These are phyloP conservation scores for Drosera spatulata DNA, from an alignment of 179 eudicot species.

Conservation along the genomic window DNA sequence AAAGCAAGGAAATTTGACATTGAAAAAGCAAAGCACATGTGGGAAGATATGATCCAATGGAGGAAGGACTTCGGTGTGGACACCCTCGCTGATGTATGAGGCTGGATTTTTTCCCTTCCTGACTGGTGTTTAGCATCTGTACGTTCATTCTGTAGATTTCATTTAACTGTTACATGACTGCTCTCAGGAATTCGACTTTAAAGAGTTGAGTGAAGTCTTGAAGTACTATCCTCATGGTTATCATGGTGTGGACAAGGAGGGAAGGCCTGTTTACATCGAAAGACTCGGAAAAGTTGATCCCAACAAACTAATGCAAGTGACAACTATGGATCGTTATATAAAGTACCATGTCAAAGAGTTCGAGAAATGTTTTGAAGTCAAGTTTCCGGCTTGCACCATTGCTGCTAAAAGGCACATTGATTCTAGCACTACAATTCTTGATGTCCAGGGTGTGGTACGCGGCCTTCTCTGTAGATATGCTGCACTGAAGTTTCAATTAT, in stretches of 20 bases:
- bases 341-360: constrained; percentile 89
- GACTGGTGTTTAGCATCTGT: not conserved
- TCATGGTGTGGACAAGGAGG: constrained; percentile 94
- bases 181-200: constrained; percentile 78
- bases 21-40: constrained; percentile 89
- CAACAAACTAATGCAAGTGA: constrained; percentile 92
- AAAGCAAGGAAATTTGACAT: constrained; percentile 95
- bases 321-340: constrained; percentile 86
- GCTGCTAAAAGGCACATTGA: constrained; percentile 93
- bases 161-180: not conserved
- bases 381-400: constrained; percentile 91
- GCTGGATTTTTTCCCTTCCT: not conserved
- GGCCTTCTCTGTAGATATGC: not conserved
- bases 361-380: constrained; percentile 63
- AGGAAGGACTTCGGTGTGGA: constrained; percentile 89
- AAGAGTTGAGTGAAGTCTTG: constrained; percentile 71
- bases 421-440: constrained; percentile 88
- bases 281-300: constrained; percentile 90
- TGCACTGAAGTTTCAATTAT: not conserved
- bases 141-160: not conserved
- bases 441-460: constrained; percentile 98
- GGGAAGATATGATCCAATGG: constrained; percentile 98
- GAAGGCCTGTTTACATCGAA: constrained; percentile 90
- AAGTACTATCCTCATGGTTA: constrained; percentile 91
- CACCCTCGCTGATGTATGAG: constrained; percentile 55